These are phyloP conservation scores for Neobulgaria alba DNA, from an alignment of 2,329 filamentous ascomycete genomes.

Conservation along the genomic window DNA sequence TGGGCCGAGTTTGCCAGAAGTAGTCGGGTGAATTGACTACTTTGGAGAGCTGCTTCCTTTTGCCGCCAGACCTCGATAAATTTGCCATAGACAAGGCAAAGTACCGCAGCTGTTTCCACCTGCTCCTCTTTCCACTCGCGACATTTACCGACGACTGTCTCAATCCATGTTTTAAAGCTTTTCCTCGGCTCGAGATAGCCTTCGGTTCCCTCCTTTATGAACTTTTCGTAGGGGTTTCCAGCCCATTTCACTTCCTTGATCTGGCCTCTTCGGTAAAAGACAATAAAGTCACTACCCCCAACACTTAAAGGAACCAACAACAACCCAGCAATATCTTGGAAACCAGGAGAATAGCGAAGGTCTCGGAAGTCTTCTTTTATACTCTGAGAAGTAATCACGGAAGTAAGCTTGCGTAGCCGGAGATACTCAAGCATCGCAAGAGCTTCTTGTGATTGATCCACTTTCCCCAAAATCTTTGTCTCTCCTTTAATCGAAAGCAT, in stretches of 20 bases:
- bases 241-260: background rate
- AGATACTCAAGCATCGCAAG: conserved; percentile 16
- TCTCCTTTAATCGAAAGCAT: conserved; percentile 19
- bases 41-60: conserved; percentile 15
- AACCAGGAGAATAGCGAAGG: conserved; percentile 11
- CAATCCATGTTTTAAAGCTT: conserved; percentile 17
- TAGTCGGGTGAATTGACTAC: conserved; percentile 13
- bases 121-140: conserved; percentile 21
- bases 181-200: conserved; percentile 18
- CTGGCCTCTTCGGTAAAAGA: background rate
- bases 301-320: conserved; percentile 19
- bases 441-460: conserved; percentile 20
- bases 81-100: conserved; percentile 18
- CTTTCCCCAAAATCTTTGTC: conserved; percentile 16
- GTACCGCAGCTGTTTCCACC: conserved; percentile 18
- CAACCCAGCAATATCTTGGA: conserved; percentile 16
- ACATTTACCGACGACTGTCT: conserved; percentile 16
- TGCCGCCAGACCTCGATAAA: conserved; percentile 22
- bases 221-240: conserved; percentile 19
- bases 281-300: conserved; percentile 17
- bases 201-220: conserved; percentile 9
- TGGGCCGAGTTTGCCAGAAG: conserved; percentile 19
- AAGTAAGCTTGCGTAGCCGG: conserved; percentile 11
- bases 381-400: conserved; percentile 11
- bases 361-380: conserved; percentile 17